These are phyloP conservation scores for Diaporthe amygdali DNA, from an alignment of 2,329 filamentous ascomycete genomes.

Conservation along the genomic window DNA sequence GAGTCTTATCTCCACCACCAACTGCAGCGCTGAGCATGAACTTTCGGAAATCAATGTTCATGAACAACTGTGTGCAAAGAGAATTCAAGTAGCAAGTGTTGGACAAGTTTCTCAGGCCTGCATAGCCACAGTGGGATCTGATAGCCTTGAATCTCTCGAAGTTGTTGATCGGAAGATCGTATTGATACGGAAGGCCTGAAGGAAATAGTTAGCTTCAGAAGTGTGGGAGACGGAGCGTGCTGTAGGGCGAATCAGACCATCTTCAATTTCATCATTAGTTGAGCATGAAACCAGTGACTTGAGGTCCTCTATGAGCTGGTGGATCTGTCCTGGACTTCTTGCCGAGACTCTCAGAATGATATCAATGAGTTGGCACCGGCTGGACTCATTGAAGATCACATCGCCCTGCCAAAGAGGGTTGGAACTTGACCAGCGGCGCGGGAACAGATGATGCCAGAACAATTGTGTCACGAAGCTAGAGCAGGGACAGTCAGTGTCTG, in stretches of 20 bases:
- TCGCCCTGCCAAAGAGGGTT: constrained; percentile 20
- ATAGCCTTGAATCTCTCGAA: constrained; percentile 73
- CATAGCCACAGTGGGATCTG: constrained; percentile 80
- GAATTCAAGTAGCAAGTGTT: constrained; percentile 99
- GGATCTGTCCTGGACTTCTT: constrained; percentile 53
- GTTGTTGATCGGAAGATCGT: constrained; percentile 61
- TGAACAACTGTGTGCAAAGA: constrained; percentile 90
- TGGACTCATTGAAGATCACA: constrained; percentile 22
- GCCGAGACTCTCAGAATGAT: constrained; percentile 63
- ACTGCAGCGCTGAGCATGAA: constrained; percentile 77
- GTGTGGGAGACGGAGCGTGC: no score
- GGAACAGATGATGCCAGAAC: constrained; percentile 71
- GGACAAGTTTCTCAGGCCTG: constrained; percentile 89
- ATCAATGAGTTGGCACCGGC: constrained; percentile 41
- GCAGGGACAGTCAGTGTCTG: constrained; percentile 14
- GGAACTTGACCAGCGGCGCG: constrained; percentile 42
- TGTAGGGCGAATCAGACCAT: constrained; percentile 38
- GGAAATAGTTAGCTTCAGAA: background rate
- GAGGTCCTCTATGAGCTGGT: constrained; percentile 56
- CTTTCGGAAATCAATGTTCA: constrained; percentile 86
- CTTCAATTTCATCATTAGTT: constrained; percentile 43
- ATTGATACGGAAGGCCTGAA: constrained; percentile 56
- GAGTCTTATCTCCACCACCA: constrained; percentile 57
- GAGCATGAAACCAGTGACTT: constrained; percentile 51
- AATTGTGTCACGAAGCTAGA: constrained; percentile 50